Evolutionary conservation across 202 grass and related monocot genomes (phyloP).

Genomic region (Schoenoplectus tabernaemontani): DNA sequence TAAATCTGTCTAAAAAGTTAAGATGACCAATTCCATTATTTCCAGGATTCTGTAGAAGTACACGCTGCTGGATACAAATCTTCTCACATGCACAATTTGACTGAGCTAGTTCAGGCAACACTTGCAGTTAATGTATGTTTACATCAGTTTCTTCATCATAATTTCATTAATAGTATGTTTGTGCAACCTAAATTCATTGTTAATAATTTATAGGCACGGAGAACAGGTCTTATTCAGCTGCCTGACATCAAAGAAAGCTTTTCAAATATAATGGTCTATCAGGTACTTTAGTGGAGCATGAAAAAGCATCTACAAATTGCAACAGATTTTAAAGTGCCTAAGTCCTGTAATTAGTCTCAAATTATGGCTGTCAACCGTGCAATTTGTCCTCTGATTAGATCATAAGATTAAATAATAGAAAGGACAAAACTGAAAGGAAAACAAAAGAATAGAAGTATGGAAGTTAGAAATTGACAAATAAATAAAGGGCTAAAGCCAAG

Average conservation of each 20-base stretch:
- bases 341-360: not conserved
- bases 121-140: constrained; percentile 68
- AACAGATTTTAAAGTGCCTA: not conserved
- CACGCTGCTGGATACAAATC: constrained; percentile 82
- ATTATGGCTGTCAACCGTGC: not conserved
- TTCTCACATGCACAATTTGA: constrained; percentile 86
- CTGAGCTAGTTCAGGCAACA: constrained; percentile 66
- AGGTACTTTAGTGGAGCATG: constrained; percentile 41
- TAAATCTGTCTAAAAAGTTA: not conserved
- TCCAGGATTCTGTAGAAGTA: constrained; percentile 66
- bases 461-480: not conserved
- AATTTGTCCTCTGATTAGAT: not conserved
- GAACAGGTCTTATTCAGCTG: constrained; percentile 62
- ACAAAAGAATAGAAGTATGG: not conserved
- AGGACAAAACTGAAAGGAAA: not conserved
- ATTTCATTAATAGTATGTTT: constrained; percentile 6
- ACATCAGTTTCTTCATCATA: constrained; percentile 20
- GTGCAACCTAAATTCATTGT: not conserved
- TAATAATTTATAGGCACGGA: constrained; percentile 61
- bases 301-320: not conserved
- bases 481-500: not conserved
- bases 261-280: constrained; percentile 84
- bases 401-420: too few species aligned
- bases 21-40: constrained; percentile 17
- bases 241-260: constrained; percentile 62